A percentile compares a stretch with the other conserved stretches of the same genome.
phyloP scores from a whole-genome alignment of 2,329 filamentous ascomycete species.

The Aspergillus sp. region DNA sequence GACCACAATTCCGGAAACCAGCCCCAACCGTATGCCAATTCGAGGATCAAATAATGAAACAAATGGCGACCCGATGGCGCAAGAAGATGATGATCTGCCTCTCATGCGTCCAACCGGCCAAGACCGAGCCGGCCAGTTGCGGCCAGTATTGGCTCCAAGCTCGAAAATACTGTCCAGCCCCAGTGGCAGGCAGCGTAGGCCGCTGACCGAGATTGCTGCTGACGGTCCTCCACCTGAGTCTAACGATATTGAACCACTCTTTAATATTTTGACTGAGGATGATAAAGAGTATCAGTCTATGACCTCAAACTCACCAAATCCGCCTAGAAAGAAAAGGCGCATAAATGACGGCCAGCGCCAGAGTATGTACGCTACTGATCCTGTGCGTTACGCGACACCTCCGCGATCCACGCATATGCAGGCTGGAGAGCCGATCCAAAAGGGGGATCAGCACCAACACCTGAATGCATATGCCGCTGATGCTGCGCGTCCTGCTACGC shows the following conservation, averaged over 20 bases:
- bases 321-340: constrained; percentile 31
- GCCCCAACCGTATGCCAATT: constrained; percentile 20
- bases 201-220: constrained; percentile 35
- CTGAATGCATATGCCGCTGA: constrained; percentile 19
- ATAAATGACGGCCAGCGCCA: constrained; percentile 22
- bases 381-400: constrained; percentile 20
- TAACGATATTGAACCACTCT: constrained; percentile 18
- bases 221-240: constrained; percentile 33
- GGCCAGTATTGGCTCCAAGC: constrained; percentile 6
- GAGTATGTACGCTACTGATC: constrained; percentile 20
- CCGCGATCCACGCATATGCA: constrained; percentile 11
- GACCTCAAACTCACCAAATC: constrained; percentile 25
- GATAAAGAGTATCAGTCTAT: constrained; percentile 33
- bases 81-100: constrained; percentile 33
- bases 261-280: constrained; percentile 32
- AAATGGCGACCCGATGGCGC: constrained; percentile 18
- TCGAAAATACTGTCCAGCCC: constrained; percentile 32
- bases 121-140: constrained; percentile 13
- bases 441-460: too few species aligned
- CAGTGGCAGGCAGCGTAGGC: constrained; percentile 28
- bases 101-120: constrained; percentile 18
- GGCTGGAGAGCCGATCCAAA: neutral
- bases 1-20: constrained; percentile 34
- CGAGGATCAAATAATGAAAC: constrained; percentile 15
- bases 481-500: constrained; percentile 20